phyloP scores from a whole-genome alignment of 768 basidiomycete genomes.

The Rhizopogon vinicolor region DNA sequence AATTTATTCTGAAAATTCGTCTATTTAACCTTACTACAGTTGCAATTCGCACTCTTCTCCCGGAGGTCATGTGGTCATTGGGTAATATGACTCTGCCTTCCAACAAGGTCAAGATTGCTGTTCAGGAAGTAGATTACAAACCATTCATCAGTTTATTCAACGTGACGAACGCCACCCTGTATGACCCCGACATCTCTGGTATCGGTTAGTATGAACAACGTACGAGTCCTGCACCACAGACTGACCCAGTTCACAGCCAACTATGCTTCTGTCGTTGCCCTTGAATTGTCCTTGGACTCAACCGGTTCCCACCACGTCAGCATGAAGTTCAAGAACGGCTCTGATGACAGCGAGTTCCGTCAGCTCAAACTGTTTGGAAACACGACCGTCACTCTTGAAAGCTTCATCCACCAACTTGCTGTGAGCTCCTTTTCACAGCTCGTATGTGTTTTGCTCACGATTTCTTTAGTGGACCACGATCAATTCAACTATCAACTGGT shows the following conservation, averaged over 20 bases:
- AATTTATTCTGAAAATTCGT: neutral
- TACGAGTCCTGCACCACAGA: neutral
- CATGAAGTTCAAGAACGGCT: constrained; percentile 76
- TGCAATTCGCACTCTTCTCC: constrained; percentile 27
- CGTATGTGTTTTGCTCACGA: neutral
- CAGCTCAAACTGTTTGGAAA: constrained; percentile 59
- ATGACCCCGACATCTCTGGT: constrained; percentile 12
- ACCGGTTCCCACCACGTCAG: constrained; percentile 66
- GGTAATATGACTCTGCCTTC: constrained; percentile 15
- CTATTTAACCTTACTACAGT: constrained; percentile 13
- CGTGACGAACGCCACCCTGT: constrained; percentile 21
- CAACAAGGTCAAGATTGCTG: constrained; percentile 22
- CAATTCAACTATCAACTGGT: constrained; percentile 11
- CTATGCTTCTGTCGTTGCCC: constrained; percentile 60
- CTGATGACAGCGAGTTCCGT: constrained; percentile 42
- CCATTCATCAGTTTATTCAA: constrained; percentile 33
- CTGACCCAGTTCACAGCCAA: constrained; percentile 39
- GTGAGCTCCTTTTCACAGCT: neutral
- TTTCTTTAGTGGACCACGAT: neutral
- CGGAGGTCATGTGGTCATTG: constrained; percentile 23
- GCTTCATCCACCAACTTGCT: neutral
- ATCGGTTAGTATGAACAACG: constrained; percentile 24
- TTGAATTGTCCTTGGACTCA: constrained; percentile 62
- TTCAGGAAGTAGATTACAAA: constrained; percentile 28
- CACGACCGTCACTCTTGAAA: neutral